Base-by-base conservation (phyloP, 257 asterid species). In the Fraxinus quadrangulata region DNA sequence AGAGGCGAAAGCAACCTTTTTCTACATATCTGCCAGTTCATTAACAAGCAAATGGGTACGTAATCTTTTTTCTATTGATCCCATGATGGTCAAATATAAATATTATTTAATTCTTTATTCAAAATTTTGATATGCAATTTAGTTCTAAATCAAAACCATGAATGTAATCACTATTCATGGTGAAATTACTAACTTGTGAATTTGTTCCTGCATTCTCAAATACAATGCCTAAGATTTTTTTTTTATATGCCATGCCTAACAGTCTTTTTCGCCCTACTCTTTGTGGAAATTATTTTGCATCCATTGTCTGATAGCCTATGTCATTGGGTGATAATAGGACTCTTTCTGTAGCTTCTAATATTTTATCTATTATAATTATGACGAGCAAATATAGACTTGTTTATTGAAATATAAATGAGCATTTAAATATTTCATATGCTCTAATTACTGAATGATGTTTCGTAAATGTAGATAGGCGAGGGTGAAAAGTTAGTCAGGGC, bases 401-500 rank as follows among this genome's bases (percentile, higher is more conserved):
- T 63, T 42, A 68, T 73, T 54, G 36, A 31, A 2, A 56, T 7
- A 39, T 56, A 14, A 31, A 45, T 21, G 56, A 30, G 54, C 63
- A 73, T 76, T 39, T 71, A 59, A 75, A 77, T 31, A 70, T 70
- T 71, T 77, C 26, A 72, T 45, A 37, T 19, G 65, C 49, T 77
- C 67, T 61, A 17, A 73, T 14, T 3, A 70, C 73, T 72, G 66
- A 40, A 54, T 78, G 79, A 74, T 42, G 74, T 45, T 77, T 73
- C 77, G 79, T 81, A 71, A 23, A 76, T 89, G 87, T 86, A 96
- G 99, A 93, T 96, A 77, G 99, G 99, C 9, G 99, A 93, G 90
- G 99, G 99, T 33, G 98, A 96, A 80, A 96, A 96, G 92, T 92
- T 96, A 81, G 99, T 96, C 78, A 89, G 99, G 85, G 98, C 99